Conservation (phyloP, 2,329 filamentous ascomycete genomes). For the Xylaria sp. region DNA sequence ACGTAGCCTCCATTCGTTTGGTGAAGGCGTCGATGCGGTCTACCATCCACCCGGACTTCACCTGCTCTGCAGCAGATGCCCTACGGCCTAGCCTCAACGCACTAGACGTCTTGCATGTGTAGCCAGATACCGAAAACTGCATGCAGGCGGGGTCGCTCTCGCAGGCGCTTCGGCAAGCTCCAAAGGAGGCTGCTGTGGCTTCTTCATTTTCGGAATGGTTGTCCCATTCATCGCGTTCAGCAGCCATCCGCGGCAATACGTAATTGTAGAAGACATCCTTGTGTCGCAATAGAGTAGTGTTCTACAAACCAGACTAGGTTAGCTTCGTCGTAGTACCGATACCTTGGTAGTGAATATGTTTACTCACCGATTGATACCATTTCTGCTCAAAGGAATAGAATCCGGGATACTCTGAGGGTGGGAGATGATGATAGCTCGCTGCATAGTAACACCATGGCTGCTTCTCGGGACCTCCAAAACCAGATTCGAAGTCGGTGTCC, state of each 20-base stretch:
- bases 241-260: constrained; percentile 43
- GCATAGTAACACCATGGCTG: constrained; percentile 62
- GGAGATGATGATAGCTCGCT: constrained; percentile 61
- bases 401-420: constrained; percentile 54
- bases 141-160: constrained; percentile 45
- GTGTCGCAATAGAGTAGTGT: constrained; percentile 46
- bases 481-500: constrained; percentile 57
- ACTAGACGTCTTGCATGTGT: constrained; percentile 46
- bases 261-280: constrained; percentile 48
- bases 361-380: constrained; percentile 48
- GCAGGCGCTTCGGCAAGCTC: constrained; percentile 45
- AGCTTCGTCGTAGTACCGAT: constrained; percentile 2
- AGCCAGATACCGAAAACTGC: constrained; percentile 48
- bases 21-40: constrained; percentile 47
- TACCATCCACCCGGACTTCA: constrained; percentile 50
- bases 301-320: constrained; percentile 35
- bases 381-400: constrained; percentile 59
- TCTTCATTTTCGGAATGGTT: constrained; percentile 47
- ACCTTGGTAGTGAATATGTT: neutral
- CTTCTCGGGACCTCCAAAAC: constrained; percentile 53
- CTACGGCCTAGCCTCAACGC: constrained; percentile 45
- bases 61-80: constrained; percentile 31
- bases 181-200: constrained; percentile 40
- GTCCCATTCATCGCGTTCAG: constrained; percentile 48
- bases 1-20: constrained; percentile 44